Conservation (phyloP, 148 eudicot genomes). For the Heliamphora exappendiculata region DNA sequence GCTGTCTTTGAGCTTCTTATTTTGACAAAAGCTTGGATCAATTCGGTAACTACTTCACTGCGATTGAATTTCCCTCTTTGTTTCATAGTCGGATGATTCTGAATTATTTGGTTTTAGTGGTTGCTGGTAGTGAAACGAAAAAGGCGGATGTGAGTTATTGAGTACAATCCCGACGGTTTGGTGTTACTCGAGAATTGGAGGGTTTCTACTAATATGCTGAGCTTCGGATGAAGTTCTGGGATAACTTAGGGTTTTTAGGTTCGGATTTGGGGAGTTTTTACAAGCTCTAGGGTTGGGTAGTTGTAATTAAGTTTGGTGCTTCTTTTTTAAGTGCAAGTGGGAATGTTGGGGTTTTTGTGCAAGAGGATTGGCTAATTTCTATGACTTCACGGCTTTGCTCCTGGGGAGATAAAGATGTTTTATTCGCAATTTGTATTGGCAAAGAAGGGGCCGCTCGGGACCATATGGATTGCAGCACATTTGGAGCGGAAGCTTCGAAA, state of each 20-base stretch:
- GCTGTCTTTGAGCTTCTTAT: too few species aligned
- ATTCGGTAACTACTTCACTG: too few species aligned
- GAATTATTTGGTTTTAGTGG: too few species aligned
- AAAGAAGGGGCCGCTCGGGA: slow-evolving; percentile 90
- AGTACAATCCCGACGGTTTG: too few species aligned
- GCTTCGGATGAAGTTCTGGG: too few species aligned
- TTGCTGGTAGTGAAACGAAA: too few species aligned
- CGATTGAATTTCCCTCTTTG: too few species aligned
- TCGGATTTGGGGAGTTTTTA: neutral
- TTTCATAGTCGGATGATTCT: too few species aligned
- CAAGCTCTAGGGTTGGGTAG: neutral
- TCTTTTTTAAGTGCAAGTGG: neutral
- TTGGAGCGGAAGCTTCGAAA: slow-evolving; percentile 87
- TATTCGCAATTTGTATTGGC: slow-evolving; percentile 95
- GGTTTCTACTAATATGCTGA: too few species aligned
- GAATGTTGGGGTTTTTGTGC: neutral
- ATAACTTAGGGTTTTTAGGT: neutral
- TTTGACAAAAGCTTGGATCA: too few species aligned
- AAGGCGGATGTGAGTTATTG: too few species aligned
- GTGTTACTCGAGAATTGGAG: too few species aligned
- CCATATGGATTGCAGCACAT: slow-evolving; percentile 97
- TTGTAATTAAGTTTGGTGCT: neutral
- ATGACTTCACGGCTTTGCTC: slow-evolving; percentile 16
- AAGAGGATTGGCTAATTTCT: neutral
- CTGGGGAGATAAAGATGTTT: slow-evolving; percentile 46